Conservation (phyloP, 768 basidiomycete genomes). For the Boletales sp. region DNA sequence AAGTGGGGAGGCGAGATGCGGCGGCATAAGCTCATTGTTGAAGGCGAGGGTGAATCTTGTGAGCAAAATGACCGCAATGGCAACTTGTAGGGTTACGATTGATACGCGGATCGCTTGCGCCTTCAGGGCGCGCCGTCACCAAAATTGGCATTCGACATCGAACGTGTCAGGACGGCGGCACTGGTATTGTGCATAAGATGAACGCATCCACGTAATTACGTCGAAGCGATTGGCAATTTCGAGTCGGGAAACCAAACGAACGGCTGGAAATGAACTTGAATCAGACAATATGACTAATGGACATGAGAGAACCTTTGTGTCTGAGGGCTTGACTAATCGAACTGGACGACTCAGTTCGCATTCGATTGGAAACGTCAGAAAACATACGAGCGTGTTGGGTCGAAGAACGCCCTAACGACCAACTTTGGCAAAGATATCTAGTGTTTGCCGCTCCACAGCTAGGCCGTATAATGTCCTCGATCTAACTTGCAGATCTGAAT, state of each 20-base stretch:
- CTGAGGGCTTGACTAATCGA: constrained; percentile 39
- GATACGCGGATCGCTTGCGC: constrained; percentile 31
- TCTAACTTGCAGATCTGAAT: constrained; percentile 58
- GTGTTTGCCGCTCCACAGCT: constrained; percentile 44
- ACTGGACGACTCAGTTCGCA: constrained; percentile 38
- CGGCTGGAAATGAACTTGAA: constrained; percentile 9
- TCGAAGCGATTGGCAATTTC: constrained; percentile 28
- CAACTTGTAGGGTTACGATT: constrained; percentile 45
- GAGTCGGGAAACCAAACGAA: constrained; percentile 28
- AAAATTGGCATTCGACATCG: constrained; percentile 7
- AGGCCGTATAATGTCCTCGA: constrained; percentile 47
- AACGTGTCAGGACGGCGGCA: constrained; percentile 3
- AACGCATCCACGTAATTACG: constrained; percentile 35
- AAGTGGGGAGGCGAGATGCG: neutral
- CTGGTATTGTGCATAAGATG: constrained; percentile 26
- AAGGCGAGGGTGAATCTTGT: too few relatives aligned
- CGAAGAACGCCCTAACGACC: constrained; percentile 32
- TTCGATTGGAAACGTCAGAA: constrained; percentile 53
- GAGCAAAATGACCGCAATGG: constrained; percentile 64
- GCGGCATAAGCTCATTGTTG: too few relatives aligned
- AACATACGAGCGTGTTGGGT: constrained; percentile 51
- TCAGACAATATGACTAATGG: neutral
- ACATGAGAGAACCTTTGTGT: constrained; percentile 13
- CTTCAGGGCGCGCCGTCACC: constrained; percentile 15
- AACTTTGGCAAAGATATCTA: constrained; percentile 37